These are phyloP conservation scores for Penicillium fuscoglaucum DNA, from an alignment of 2,329 filamentous ascomycete species.

Conservation along the genomic window DNA sequence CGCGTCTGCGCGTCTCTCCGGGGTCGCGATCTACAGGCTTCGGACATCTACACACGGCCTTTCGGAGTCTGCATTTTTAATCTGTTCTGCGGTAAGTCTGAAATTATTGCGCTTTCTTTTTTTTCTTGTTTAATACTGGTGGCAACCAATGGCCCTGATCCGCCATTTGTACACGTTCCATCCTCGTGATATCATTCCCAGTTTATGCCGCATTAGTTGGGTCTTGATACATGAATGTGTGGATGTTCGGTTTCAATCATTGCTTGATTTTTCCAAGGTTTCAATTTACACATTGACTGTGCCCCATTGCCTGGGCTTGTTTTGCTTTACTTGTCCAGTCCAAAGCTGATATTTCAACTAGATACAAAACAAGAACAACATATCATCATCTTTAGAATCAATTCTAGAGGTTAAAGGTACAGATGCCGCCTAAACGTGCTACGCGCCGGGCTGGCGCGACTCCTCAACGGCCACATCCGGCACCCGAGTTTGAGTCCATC, in stretches of 20 bases:
- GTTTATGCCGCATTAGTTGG: neutral
- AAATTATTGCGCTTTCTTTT: neutral
- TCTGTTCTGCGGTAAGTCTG: neutral
- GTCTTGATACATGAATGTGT: neutral
- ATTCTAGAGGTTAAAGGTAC: neutral
- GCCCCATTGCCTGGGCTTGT: neutral
- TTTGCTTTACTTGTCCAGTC: neutral
- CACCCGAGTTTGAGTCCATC: constrained; percentile 1
- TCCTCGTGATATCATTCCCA: neutral
- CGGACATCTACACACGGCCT: neutral
- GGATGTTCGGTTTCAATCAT: neutral
- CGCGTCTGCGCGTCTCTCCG: constrained; percentile 28
- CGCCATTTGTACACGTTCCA: neutral
- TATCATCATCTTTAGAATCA: neutral
- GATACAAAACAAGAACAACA: constrained; percentile 1
- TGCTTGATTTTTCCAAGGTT: neutral
- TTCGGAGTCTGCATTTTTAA: neutral
- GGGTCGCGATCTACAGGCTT: constrained; percentile 19
- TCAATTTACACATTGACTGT: neutral
- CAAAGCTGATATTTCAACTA: constrained; percentile 1
- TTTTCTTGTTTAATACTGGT: neutral
- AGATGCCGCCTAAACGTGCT: constrained; percentile 32
- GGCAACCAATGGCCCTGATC: neutral
- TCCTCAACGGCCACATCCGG: neutral
- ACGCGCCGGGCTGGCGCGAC: constrained; percentile 19